A percentile compares a stretch with the other conserved stretches of the same genome.
Evolutionary conservation across 2,329 filamentous ascomycete species (phyloP).

Genomic region (Dendrostoma leiphaemia): DNA sequence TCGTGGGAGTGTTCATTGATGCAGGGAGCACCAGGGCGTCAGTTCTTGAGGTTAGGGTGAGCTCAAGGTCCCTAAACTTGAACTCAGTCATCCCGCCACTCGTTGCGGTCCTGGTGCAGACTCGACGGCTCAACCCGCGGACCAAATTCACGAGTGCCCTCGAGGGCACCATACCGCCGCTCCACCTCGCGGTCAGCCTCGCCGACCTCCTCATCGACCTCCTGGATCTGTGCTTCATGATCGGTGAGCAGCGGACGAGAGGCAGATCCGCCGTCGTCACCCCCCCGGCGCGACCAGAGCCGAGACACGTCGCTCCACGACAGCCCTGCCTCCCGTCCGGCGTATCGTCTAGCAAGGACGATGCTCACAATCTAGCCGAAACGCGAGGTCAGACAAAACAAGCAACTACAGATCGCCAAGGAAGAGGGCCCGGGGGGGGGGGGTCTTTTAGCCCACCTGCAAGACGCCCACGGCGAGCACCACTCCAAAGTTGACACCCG

Average conservation of each 20-base stretch:
- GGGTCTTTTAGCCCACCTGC: conserved; percentile 54
- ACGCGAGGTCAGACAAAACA: not conserved
- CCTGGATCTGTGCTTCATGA: conserved; percentile 4
- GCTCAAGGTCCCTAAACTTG: not conserved
- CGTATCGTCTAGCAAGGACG: conserved; percentile 2
- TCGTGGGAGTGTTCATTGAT: too few relatives aligned
- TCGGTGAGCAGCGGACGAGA: conserved; percentile 11
- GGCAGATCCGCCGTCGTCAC: not conserved
- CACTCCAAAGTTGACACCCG: conserved; percentile 54
- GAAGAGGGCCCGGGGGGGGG: too few relatives aligned
- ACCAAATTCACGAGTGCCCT: not conserved
- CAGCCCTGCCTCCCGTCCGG: not conserved
- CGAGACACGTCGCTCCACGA: conserved; percentile 2
- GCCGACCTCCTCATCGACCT: conserved; percentile 11
- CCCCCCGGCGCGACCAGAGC: not conserved
- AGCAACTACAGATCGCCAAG: not conserved
- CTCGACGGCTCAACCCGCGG: conserved; percentile 13
- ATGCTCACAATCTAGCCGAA: conserved; percentile 2
- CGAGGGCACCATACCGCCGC: conserved; percentile 7
- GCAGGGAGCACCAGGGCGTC: too few relatives aligned
- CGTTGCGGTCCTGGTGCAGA: conserved; percentile 1
- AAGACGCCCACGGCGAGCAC: conserved; percentile 51
- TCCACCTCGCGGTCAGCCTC: not conserved
- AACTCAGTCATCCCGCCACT: conserved; percentile 13
- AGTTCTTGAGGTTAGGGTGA: too few relatives aligned